Conservation (phyloP, 31 red algal genomes). For the Asparagopsis taxiformis region DNA sequence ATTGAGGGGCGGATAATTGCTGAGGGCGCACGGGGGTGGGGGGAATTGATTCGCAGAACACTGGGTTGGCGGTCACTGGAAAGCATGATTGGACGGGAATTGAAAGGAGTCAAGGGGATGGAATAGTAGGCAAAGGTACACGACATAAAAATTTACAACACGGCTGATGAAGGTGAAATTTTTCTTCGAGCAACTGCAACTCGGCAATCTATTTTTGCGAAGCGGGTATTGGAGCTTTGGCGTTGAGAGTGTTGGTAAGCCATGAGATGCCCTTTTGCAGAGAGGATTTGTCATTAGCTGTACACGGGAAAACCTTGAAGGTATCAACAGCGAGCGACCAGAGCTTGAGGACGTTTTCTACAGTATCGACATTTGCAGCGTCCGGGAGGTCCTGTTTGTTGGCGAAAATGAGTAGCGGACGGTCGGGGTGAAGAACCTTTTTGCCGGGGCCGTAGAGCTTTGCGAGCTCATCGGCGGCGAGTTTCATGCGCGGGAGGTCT, state of each 20-base stretch:
- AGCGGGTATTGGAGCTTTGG: conserved; percentile 12
- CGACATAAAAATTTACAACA: not conserved
- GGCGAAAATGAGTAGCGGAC: conserved; percentile 85
- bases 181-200: not conserved
- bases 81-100: too few relatives aligned
- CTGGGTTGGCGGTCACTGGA: too few relatives aligned
- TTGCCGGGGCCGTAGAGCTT: conserved; percentile 51
- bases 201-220: not conserved
- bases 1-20: too few relatives aligned
- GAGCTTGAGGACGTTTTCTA: conserved; percentile 65
- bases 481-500: conserved; percentile 62
- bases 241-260: conserved; percentile 42
- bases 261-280: conserved; percentile 44
- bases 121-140: not conserved
- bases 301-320: conserved; percentile 56
- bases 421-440: conserved; percentile 25
- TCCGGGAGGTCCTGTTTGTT: conserved; percentile 88
- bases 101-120: not conserved
- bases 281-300: conserved; percentile 29
- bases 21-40: too few relatives aligned
- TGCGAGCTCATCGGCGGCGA: conserved; percentile 71
- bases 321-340: conserved; percentile 26
- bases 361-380: conserved; percentile 29
- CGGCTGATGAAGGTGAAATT: not conserved
- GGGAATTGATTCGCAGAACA: too few relatives aligned